Evolutionary conservation across 169 alveolate genomes (phyloP), one percentile per base, ranked within the genome.

Genomic region (Eimeria brunetti): DNA sequence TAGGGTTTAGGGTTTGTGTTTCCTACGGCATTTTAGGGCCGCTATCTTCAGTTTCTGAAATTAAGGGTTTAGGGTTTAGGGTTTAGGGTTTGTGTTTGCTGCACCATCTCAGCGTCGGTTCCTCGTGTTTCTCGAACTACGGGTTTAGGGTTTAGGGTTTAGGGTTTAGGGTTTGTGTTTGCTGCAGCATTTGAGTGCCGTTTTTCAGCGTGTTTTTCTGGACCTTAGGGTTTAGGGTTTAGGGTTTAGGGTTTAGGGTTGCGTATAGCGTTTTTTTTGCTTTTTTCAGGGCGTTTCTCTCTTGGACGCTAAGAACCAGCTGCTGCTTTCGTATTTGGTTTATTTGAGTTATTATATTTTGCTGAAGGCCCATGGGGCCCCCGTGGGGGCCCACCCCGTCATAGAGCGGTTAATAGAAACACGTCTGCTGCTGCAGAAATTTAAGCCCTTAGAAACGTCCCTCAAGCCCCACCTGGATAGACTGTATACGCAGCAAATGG

Each of bases 381-480:
- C 97, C 22, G 90, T 96, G 27, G 96, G 84, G 53, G 91, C 94
- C 73, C 98, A 97, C 80, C 98, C 98, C 2, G 98, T 97, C 56
- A 86, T 97, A 22, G 96, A 96, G 49, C 36, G 98, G 67, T 94
- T 97, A 24, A 89, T 97, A 75, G 98, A 97, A 69, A 56, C 96
- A 27, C 92, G 98, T 18, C 38, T 96, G 33, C 86, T 97, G 95
- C 94, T 97, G 62, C 98, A 97, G 89, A 97, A 97, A 95, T 89
- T 97, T 69, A 75, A 96, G 62, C 98, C 98, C 38, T 96, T 97
- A 18, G 98, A 97, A 58, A 64, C 94, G 33, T 62, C 97, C 36
- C 95, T 97, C 80, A 97, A 94, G 81, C 96, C 90, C 38, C 97
- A 97, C 56, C 92, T 97, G 46, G 88, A 96, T 90, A 95, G 88